Evolutionary conservation across 331 rosid genomes (phyloP).

Genomic region (Acacia pycnantha): DNA sequence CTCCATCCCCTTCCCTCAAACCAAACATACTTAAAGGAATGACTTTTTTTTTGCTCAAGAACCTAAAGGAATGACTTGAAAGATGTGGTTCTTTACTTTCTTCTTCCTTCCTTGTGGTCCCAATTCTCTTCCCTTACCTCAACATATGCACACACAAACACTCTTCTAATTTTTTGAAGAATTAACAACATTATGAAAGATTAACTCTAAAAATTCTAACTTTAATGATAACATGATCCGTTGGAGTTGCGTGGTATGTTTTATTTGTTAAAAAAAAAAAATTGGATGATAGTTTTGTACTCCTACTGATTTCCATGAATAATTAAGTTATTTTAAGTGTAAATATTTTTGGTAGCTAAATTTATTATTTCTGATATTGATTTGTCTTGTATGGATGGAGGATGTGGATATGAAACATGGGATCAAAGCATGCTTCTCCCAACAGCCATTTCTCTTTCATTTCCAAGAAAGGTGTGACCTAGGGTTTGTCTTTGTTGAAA

Average conservation of each 20-base stretch:
- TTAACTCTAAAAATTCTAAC: not conserved
- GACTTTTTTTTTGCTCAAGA: too few species aligned
- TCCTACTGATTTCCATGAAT: too few species aligned
- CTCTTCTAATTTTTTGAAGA: not conserved
- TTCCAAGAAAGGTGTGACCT: conserved; percentile 71
- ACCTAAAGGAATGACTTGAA: not conserved
- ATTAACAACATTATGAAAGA: too few species aligned
- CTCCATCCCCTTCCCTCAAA: too few species aligned
- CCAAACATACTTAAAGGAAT: too few species aligned
- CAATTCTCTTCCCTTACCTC: conserved; percentile 1
- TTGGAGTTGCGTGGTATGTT: not conserved
- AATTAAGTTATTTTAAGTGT: too few species aligned
- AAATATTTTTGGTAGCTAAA: too few species aligned
- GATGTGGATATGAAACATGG: conserved; percentile 34
- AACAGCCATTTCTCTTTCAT: conserved; percentile 69
- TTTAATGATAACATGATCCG: not conserved
- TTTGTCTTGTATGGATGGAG: conserved; percentile 29
- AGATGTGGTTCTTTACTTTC: not conserved
- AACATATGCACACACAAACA: not conserved
- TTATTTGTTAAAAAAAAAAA: too few species aligned
- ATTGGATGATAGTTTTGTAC: too few species aligned
- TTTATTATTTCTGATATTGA: not conserved
- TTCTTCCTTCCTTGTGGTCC: conserved; percentile 53
- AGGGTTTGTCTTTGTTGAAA: conserved; percentile 40
- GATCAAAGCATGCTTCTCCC: conserved; percentile 65